A percentile compares a stretch with the other conserved stretches of the same genome.
Conservation (phyloP, 192 early-diverging fungal genomes). For the Coemansia sp. region DNA sequence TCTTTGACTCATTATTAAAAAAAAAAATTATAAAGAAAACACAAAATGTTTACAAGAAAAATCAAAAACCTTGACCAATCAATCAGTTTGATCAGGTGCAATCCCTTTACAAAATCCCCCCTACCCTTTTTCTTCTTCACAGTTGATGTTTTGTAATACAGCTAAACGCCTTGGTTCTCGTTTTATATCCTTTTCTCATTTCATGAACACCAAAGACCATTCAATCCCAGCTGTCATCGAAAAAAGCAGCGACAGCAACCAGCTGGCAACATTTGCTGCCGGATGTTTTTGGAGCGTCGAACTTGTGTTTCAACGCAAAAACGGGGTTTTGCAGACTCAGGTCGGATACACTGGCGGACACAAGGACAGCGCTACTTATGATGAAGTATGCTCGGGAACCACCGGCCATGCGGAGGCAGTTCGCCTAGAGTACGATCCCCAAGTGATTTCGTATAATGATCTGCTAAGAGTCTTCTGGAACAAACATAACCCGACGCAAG, state of each 20-base stretch:
- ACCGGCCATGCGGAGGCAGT: conserved; percentile 85
- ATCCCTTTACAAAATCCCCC: neutral
- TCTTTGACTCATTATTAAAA: conserved; percentile 1
- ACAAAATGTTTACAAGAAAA: neutral
- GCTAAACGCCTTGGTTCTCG: conserved; percentile 19
- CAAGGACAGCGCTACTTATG: conserved; percentile 36
- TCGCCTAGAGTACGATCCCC: conserved; percentile 72
- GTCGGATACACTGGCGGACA: conserved; percentile 70
- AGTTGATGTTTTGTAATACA: conserved; percentile 10
- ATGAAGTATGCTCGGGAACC: conserved; percentile 57
- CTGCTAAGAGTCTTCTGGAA: conserved; percentile 82
- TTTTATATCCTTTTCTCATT: conserved; percentile 10
- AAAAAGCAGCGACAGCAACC: conserved; percentile 16
- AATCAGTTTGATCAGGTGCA: neutral
- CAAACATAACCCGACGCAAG: conserved; percentile 83
- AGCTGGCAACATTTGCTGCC: conserved; percentile 80
- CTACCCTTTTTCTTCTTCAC: conserved; percentile 5
- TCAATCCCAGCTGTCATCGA: conserved; percentile 30
- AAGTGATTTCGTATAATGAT: conserved; percentile 66
- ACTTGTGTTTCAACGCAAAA: conserved; percentile 47
- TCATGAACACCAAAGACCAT: conserved; percentile 27
- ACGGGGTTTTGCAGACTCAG: conserved; percentile 52
- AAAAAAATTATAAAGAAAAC: neutral
- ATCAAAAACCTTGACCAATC: neutral
- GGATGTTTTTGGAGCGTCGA: conserved; percentile 90